Evolutionary conservation across 2,329 filamentous ascomycete genomes (phyloP).

Genomic region (Colletotrichum caudatum): DNA sequence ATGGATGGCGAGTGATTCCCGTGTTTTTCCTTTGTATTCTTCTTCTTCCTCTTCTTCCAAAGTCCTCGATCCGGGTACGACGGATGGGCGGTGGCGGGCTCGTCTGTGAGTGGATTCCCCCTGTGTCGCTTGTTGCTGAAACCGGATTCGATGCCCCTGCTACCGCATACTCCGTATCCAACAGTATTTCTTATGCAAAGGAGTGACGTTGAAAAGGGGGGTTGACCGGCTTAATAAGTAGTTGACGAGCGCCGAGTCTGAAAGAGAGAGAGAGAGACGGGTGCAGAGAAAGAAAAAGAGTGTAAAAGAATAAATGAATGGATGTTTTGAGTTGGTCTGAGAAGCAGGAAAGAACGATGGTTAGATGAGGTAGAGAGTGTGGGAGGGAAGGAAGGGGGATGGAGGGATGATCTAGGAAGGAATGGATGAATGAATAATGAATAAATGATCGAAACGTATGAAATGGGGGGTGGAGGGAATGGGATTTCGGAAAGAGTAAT

Average conservation of each 20-base stretch:
- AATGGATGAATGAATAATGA: not conserved
- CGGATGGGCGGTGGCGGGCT: conserved; percentile 14
- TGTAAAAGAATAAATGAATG: conserved; percentile 15
- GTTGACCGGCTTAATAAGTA: not conserved
- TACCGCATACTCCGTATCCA: conserved; percentile 28
- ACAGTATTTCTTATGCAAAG: conserved; percentile 32
- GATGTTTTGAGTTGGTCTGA: conserved; percentile 18
- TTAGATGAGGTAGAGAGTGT: conserved; percentile 1
- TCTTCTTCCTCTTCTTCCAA: not conserved
- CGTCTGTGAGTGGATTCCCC: conserved; percentile 34
- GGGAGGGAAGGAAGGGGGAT: conserved; percentile 29
- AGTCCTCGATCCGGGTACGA: conserved; percentile 14
- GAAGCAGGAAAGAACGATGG: conserved; percentile 15
- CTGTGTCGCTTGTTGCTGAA: conserved; percentile 37
- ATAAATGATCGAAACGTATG: not conserved
- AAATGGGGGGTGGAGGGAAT: not conserved
- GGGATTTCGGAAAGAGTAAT: conserved; percentile 18
- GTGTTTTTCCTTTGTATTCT: conserved; percentile 3
- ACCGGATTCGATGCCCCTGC: conserved; percentile 33
- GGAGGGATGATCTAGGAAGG: conserved; percentile 17
- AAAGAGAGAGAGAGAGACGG: not conserved
- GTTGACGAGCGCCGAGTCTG: conserved; percentile 7
- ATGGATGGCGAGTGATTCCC: conserved; percentile 1
- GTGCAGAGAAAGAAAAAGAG: conserved; percentile 7
- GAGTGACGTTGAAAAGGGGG: conserved; percentile 27